Evolutionary conservation across 176 grass and related monocot genomes (phyloP).

Genomic region (Guadua angustifolia): DNA sequence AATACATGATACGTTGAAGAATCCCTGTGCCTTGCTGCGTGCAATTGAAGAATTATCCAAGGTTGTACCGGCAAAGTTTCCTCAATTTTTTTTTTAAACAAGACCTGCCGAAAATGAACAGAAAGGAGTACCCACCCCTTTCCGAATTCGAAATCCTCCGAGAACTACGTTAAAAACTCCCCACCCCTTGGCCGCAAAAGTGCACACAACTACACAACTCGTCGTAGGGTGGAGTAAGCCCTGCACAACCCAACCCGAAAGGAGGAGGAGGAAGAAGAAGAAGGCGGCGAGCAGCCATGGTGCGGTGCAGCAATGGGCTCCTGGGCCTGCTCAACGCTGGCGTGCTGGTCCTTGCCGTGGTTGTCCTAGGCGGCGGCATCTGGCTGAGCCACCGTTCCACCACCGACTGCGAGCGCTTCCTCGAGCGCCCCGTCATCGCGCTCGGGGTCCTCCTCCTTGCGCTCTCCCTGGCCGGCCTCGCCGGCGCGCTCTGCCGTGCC

Average conservation of each 20-base stretch:
- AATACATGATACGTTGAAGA: neutral
- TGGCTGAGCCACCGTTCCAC: slow-evolving; percentile 76
- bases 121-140: neutral
- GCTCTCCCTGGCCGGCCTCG: slow-evolving; percentile 67
- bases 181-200: neutral
- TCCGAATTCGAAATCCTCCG: slow-evolving; percentile 23
- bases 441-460: slow-evolving; percentile 66
- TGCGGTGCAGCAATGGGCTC: slow-evolving; percentile 71
- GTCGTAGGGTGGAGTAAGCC: neutral
- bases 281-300: slow-evolving; percentile 39
- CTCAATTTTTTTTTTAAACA: neutral
- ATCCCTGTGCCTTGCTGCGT: neutral
- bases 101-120: slow-evolving; percentile 8
- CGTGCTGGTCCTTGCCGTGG: slow-evolving; percentile 59
- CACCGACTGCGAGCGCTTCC: slow-evolving; percentile 84
- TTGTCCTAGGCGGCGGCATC: slow-evolving; percentile 61
- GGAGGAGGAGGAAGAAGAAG: neutral
- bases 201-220: neutral
- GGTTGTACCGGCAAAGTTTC: neutral
- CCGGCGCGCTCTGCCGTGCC: slow-evolving; percentile 65
- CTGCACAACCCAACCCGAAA: neutral
- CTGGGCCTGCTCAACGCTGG: slow-evolving; percentile 71
- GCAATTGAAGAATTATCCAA: neutral
- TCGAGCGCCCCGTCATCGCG: slow-evolving; percentile 65
- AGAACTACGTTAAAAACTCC: slow-evolving; percentile 11